Conservation (phyloP, 2,329 filamentous ascomycete species). For the Nigrograna mackinnonii region DNA sequence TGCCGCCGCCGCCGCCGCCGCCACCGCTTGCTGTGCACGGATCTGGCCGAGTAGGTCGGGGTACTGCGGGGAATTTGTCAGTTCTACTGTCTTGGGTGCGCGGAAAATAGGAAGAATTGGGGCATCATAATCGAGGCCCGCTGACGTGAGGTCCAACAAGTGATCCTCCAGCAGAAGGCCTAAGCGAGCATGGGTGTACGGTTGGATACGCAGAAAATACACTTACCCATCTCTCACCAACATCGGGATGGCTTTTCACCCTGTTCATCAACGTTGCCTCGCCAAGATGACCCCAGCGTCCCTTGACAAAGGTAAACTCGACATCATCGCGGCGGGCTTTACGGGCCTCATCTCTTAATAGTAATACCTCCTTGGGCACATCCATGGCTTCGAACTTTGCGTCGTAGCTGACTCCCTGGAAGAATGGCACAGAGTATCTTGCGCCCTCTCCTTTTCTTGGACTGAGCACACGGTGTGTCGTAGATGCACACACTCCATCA, state of each 20-base stretch:
- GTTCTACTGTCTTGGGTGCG: too few species aligned
- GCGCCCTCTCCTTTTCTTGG: slow-evolving; percentile 71
- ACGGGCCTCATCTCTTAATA: slow-evolving; percentile 64
- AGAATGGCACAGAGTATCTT: slow-evolving; percentile 82
- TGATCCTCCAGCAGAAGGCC: background rate
- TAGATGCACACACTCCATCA: slow-evolving; percentile 77
- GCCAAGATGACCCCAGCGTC: slow-evolving; percentile 69
- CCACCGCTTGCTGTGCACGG: slow-evolving; percentile 41
- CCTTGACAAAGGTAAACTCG: slow-evolving; percentile 81
- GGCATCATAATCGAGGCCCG: too few species aligned
- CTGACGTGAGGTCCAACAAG: slow-evolving; percentile 4
- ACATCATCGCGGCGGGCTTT: slow-evolving; percentile 68
- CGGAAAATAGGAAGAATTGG: too few species aligned
- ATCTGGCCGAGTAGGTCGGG: slow-evolving; percentile 48
- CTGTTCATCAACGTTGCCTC: slow-evolving; percentile 85
- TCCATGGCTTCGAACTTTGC: slow-evolving; percentile 79
- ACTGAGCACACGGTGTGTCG: slow-evolving; percentile 82
- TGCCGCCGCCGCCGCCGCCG: slow-evolving; percentile 8
- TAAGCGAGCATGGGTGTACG: too few species aligned
- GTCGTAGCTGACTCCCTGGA: slow-evolving; percentile 82
- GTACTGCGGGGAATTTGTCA: slow-evolving; percentile 36
- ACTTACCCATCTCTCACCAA: slow-evolving; percentile 72
- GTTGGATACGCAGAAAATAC: too few species aligned
- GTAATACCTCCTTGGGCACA: slow-evolving; percentile 65
- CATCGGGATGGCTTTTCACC: slow-evolving; percentile 85